phyloP scores from a whole-genome alignment of 441 rosid genomes.

The Euphorbia schlechtendalii region DNA sequence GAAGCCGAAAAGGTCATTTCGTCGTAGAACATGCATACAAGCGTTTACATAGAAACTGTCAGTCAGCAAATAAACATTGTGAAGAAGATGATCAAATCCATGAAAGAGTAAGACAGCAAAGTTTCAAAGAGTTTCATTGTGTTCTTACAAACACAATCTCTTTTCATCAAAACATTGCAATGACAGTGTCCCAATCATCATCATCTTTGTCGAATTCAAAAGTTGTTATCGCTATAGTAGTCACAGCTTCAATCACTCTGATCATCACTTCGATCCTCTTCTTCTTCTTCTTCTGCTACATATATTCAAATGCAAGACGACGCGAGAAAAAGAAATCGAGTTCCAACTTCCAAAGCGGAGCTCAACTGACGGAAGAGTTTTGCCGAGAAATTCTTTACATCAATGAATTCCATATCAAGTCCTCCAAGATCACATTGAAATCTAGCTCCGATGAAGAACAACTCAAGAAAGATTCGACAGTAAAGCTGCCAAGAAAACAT shows the following conservation, averaged over 20 bases:
- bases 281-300: slow-evolving; percentile 27
- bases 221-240: slow-evolving; percentile 28
- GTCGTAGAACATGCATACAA: no score
- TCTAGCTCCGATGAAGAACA: slow-evolving; percentile 27
- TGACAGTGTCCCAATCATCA: slow-evolving; percentile 13
- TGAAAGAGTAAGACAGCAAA: no score
- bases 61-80: slow-evolving; percentile 12
- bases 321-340: slow-evolving; percentile 10
- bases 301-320: slow-evolving; percentile 8
- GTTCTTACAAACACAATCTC: neutral
- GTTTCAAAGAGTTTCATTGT: no score
- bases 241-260: slow-evolving; percentile 31
- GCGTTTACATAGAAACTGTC: slow-evolving; percentile 23
- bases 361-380: slow-evolving; percentile 22
- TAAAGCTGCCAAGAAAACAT: slow-evolving; percentile 7
- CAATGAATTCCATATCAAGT: slow-evolving; percentile 19
- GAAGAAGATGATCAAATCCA: neutral
- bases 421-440: slow-evolving; percentile 27
- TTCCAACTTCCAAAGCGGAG: slow-evolving; percentile 24
- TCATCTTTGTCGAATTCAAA: slow-evolving; percentile 15
- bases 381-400: slow-evolving; percentile 29
- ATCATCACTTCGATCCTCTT: slow-evolving; percentile 21
- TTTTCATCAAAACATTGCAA: slow-evolving; percentile 3
- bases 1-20: no score
- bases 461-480: slow-evolving; percentile 13